Evolutionary conservation across 345 rosid genomes (phyloP).

Genomic region (Linum tenue): DNA sequence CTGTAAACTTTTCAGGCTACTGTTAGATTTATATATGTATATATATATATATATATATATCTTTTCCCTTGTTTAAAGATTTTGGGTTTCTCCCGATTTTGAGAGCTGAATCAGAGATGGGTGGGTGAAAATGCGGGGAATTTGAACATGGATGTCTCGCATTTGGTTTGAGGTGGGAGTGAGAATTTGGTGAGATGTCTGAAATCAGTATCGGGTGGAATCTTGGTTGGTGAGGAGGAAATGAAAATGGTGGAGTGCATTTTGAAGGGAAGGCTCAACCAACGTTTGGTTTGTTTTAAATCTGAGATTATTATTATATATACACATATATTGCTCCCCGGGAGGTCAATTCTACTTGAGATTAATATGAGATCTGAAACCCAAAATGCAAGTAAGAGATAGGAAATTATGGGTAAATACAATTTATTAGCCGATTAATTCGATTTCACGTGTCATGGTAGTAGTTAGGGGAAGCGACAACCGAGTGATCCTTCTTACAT

Average conservation of each 20-base stretch:
- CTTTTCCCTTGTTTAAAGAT: no score
- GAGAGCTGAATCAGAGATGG: not conserved
- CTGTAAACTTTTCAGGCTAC: not conserved
- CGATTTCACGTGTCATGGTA: no score
- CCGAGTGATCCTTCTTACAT: no score
- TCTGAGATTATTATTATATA: no score
- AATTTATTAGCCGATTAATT: no score
- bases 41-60: no score
- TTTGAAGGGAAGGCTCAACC: constrained; percentile 20
- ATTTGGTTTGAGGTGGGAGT: not conserved
- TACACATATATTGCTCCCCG: no score
- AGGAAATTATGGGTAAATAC: no score
- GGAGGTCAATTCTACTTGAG: no score
- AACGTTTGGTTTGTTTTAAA: not conserved
- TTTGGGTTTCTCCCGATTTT: not conserved
- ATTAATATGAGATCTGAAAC: no score
- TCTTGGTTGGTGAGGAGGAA: not conserved
- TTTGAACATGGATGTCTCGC: not conserved
- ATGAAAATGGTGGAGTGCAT: constrained; percentile 10
- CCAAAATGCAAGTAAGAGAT: no score
- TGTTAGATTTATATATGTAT: not conserved
- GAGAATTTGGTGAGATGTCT: constrained; percentile 22
- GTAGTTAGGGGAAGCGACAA: no score
- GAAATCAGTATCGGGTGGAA: constrained; percentile 21
- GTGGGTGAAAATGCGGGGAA: not conserved